A percentile compares a stretch with the other conserved stretches of the same genome.
These are phyloP conservation scores for Tricharina praecox DNA, from an alignment of 495 filamentous ascomycete species.

Conservation along the genomic window DNA sequence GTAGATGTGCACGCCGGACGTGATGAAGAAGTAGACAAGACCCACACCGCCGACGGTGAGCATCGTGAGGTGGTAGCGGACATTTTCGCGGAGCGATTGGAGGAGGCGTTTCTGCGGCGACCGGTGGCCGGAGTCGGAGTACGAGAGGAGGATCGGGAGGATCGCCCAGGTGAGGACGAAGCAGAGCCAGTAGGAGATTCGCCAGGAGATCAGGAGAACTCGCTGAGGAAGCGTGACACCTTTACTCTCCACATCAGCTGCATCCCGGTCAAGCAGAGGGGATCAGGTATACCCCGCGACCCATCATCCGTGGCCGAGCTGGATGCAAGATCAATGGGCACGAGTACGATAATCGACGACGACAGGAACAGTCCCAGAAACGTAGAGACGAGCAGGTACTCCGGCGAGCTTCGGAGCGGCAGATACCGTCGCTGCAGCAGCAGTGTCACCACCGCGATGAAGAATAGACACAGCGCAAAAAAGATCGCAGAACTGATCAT, in stretches of 20 bases:
- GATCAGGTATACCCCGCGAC: constrained; percentile 44
- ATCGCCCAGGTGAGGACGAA: constrained; percentile 92
- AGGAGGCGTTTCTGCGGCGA: constrained; percentile 61
- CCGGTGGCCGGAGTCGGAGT: constrained; percentile 81
- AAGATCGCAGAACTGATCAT: constrained; percentile 25
- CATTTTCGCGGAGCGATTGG: constrained; percentile 73
- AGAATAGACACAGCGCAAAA: constrained; percentile 34
- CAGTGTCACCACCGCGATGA: constrained; percentile 57
- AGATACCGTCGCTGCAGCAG: constrained; percentile 77
- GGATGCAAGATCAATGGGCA: constrained; percentile 90
- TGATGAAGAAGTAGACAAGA: constrained; percentile 65
- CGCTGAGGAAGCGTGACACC: constrained; percentile 48
- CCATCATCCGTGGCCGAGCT: constrained; percentile 53
- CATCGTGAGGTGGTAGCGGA: constrained; percentile 67
- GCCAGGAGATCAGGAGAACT: constrained; percentile 67
- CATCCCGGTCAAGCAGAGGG: background rate
- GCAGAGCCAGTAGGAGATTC: constrained; percentile 90
- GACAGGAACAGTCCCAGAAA: constrained; percentile 88
- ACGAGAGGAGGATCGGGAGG: constrained; percentile 81
- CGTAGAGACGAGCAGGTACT: constrained; percentile 76
- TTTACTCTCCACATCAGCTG: constrained; percentile 9
- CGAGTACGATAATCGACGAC: constrained; percentile 80
- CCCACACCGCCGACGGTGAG: constrained; percentile 53
- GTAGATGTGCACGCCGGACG: constrained; percentile 49
- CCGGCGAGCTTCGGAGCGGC: constrained; percentile 74